Conservation (phyloP, 2,329 filamentous ascomycete genomes). For the Epichloe gansuensis region DNA sequence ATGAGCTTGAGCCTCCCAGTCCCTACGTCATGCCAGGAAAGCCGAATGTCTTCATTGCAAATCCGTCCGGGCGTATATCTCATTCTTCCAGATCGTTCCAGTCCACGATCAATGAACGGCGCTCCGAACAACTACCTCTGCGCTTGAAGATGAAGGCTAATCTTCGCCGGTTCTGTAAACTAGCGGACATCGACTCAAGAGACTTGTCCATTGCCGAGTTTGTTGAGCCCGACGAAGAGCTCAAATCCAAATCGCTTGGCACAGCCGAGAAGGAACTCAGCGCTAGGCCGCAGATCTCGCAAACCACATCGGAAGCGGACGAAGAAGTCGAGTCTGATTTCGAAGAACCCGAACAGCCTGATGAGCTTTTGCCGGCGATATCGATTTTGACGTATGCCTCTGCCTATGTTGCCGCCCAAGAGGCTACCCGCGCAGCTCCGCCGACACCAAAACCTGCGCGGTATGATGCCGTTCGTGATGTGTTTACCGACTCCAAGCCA, state of each 20-base stretch:
- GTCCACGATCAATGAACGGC: conserved; percentile 21
- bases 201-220: conserved; percentile 23
- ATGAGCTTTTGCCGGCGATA: conserved; percentile 16
- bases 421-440: conserved; percentile 13
- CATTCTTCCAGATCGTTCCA: conserved; percentile 35
- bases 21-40: conserved; percentile 31
- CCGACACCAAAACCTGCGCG: conserved; percentile 19
- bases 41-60: conserved; percentile 36
- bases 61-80: conserved; percentile 31
- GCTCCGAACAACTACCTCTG: conserved; percentile 20
- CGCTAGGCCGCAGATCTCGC: conserved; percentile 16
- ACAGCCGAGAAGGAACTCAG: conserved; percentile 22
- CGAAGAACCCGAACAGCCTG: conserved; percentile 9
- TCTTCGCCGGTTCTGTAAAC: conserved; percentile 26
- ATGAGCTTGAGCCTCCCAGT: conserved; percentile 27
- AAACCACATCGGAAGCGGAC: conserved; percentile 14
- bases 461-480: conserved; percentile 28
- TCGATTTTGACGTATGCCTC: conserved; percentile 20
- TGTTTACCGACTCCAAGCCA: conserved; percentile 26
- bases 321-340: conserved; percentile 10
- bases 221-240: conserved; percentile 19
- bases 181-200: conserved; percentile 18
- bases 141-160: conserved; percentile 22
- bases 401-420: conserved; percentile 19
- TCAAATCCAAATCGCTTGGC: conserved; percentile 22